Evolutionary conservation across 352 stramenopile species (phyloP).

Genomic region (Globisporangium heterothallicum): DNA sequence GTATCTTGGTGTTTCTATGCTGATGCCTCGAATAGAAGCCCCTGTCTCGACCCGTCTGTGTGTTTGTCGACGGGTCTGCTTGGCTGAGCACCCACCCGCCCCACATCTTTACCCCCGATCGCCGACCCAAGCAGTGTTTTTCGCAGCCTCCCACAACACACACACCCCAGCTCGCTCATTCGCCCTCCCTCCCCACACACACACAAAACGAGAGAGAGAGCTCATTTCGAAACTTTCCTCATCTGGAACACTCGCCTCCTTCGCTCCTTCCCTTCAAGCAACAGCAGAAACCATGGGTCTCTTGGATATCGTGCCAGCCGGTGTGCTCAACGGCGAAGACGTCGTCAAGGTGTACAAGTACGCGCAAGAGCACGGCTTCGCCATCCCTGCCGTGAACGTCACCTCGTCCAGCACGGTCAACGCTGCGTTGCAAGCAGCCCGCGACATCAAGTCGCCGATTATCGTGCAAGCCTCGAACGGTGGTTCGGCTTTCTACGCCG

Average conservation of each 20-base stretch:
- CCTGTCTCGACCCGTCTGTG: background rate
- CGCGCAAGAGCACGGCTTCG: conserved; percentile 92
- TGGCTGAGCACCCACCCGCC: background rate
- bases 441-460: conserved; percentile 95
- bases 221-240: conserved; percentile 16
- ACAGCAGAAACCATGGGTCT: conserved; percentile 58
- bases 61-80: background rate
- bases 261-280: conserved; percentile 5
- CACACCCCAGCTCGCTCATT: too few species aligned
- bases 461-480: conserved; percentile 99
- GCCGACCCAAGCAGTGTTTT: conserved; percentile 7
- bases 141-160: background rate
- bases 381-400: conserved; percentile 97
- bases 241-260: conserved; percentile 11
- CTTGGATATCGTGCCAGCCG: conserved; percentile 76
- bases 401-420: conserved; percentile 96
- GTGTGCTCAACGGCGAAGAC: conserved; percentile 86
- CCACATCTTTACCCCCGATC: conserved; percentile 5
- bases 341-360: conserved; percentile 91
- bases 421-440: conserved; percentile 94
- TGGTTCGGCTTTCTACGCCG: conserved; percentile 95
- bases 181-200: too few species aligned
- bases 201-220: background rate
- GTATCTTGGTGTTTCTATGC: conserved; percentile 11
- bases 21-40: background rate